Evolutionary conservation across 2,329 filamentous ascomycete species (phyloP), one percentile per base, ranked within the genome.

Genomic region (Chrysosporium keratinophilum): DNA sequence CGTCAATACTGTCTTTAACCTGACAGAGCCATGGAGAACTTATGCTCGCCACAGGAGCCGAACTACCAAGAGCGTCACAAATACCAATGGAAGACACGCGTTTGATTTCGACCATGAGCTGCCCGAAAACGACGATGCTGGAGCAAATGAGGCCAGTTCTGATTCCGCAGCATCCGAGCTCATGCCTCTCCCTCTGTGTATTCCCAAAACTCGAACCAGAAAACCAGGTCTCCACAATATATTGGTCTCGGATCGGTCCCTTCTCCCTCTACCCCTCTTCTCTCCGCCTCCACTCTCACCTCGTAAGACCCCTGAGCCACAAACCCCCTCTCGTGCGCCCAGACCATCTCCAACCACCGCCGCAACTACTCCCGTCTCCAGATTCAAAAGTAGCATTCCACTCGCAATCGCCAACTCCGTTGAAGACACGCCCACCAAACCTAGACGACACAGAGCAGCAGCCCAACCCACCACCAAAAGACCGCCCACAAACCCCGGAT

Each of bases 141-240:
- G 19, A 12, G 50, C 43, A 40, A 43, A 35, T 35, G 52, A 50
- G 9, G 15, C 3, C 2, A 23, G 34, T n/a, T 12, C 39, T 19
- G 33, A 43, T 12, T 54, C 43, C 5, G 28, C 23, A 28, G 7
- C 12, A 39, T 40, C 50, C 7, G 33, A 55, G 2, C 56, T 66
- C 15, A 55, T 63, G 35, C 66, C 66, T 1, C 56, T 58, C 14
- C 66, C 66, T 1, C 58, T 69, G 11, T 56, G 56, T 5, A 56
- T 68, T 5, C 57, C 56, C 17, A 67, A 66, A 55, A 23, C 49
- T 6, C 53, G 50, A 34, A 52, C 52, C 9, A 56, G 56, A 17
- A 35, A 54, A 15, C 51, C 41, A 17, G 34, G 5, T 33, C 50
- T 31, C 39, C 42, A 37, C 35, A 15, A 15, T 10, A 54, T 45